phyloP scores from a whole-genome alignment of 2,329 filamentous ascomycete genomes.

The Chaetothyriales sp. region DNA sequence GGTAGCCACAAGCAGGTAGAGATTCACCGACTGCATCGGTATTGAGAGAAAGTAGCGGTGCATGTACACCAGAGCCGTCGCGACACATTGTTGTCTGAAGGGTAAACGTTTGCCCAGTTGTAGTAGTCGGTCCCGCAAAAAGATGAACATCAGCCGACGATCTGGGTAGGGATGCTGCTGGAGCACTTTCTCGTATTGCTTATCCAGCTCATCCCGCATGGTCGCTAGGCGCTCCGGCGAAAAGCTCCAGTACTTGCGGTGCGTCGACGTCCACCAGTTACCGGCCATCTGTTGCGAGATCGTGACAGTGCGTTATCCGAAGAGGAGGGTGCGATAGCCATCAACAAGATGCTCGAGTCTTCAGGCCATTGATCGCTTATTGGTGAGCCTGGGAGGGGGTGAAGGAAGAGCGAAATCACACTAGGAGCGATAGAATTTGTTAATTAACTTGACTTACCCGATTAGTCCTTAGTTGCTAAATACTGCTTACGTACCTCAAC shows the following conservation, averaged over 20 bases:
- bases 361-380: no score
- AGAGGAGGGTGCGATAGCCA: no score
- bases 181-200: constrained; percentile 58
- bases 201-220: constrained; percentile 62
- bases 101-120: constrained; percentile 73
- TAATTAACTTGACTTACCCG: no score
- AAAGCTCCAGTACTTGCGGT: constrained; percentile 82
- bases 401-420: no score
- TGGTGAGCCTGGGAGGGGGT: no score
- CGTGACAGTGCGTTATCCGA: no score
- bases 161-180: constrained; percentile 74
- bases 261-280: constrained; percentile 94
- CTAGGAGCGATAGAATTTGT: no score
- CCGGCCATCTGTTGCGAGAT: constrained; percentile 54
- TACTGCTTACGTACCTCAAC: no score
- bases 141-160: constrained; percentile 70
- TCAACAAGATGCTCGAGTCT: no score
- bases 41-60: constrained; percentile 87
- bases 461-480: no score
- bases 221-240: constrained; percentile 65
- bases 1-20: constrained; percentile 84
- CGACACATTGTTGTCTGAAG: constrained; percentile 79
- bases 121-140: constrained; percentile 75
- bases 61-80: constrained; percentile 88
- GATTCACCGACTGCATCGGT: constrained; percentile 83